Conservation (phyloP, 495 filamentous ascomycete genomes). For the Cercophora sp. region DNA sequence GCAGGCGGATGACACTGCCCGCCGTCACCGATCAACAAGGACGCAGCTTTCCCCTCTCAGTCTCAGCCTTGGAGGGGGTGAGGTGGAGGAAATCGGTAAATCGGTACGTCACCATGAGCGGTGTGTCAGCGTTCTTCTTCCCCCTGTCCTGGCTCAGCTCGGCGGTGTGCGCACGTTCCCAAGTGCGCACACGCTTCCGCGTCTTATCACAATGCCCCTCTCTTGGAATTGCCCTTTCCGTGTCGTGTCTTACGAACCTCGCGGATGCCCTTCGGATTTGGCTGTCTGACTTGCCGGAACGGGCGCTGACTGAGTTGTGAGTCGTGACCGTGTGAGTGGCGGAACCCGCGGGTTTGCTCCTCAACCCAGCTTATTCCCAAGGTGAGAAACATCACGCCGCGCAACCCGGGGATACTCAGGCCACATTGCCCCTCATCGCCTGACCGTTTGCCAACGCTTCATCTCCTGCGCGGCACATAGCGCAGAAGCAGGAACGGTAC, state of each 20-base stretch:
- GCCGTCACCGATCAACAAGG: conserved; percentile 4
- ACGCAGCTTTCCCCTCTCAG: background rate
- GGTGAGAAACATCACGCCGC: no score
- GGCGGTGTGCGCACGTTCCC: conserved; percentile 1
- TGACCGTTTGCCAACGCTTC: no score
- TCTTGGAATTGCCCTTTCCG: background rate
- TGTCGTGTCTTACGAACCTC: background rate
- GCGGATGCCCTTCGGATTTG: background rate
- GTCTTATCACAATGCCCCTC: conserved; percentile 4
- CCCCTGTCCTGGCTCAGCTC: background rate
- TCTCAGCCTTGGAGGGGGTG: conserved; percentile 12
- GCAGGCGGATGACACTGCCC: background rate
- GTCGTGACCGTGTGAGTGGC: no score
- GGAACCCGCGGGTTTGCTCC: no score
- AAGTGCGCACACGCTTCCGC: background rate
- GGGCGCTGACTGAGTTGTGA: background rate
- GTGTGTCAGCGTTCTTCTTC: conserved; percentile 10
- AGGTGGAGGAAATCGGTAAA: background rate
- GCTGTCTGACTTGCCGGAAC: background rate
- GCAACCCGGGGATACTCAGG: background rate
- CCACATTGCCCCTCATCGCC: no score
- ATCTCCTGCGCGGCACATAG: no score
- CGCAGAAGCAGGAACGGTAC: no score
- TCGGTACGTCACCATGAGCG: background rate
- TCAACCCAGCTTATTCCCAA: no score